Evolutionary conservation across 2,329 filamentous ascomycete species (phyloP).

Genomic region (Knufia fluminis): DNA sequence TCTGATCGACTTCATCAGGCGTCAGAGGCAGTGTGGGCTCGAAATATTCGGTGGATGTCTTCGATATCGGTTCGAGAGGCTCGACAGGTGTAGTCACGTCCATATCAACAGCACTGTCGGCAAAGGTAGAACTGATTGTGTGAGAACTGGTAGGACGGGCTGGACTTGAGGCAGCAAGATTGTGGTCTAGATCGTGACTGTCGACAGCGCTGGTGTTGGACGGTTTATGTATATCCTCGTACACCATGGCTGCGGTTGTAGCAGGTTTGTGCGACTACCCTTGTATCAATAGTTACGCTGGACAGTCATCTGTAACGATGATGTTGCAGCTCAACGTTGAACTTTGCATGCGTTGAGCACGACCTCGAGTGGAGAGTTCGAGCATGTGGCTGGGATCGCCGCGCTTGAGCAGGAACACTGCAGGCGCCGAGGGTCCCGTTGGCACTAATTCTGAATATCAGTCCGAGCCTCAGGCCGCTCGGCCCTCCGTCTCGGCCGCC

Average conservation of each 20-base stretch:
- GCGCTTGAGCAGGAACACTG: not conserved
- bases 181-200: not conserved
- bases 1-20: slow-evolving; percentile 6
- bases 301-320: too few species aligned
- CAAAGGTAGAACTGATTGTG: slow-evolving; percentile 22
- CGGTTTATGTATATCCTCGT: not conserved
- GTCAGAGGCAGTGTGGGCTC: not conserved
- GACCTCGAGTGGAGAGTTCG: not conserved
- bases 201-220: not conserved
- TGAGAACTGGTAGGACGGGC: slow-evolving; percentile 16
- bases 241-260: not conserved
- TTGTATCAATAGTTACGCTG: not conserved
- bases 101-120: slow-evolving; percentile 25
- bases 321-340: too few species aligned
- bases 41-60: not conserved
- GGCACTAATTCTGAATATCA: not conserved
- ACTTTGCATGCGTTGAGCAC: not conserved
- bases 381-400: not conserved
- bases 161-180: slow-evolving; percentile 1
- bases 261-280: not conserved
- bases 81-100: slow-evolving; percentile 16
- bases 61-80: not conserved
- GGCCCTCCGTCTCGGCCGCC: too few species aligned
- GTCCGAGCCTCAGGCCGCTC: not conserved
- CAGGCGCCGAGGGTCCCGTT: not conserved